Evolutionary conservation across 2,329 filamentous ascomycete species (phyloP).

Genomic region (Xylariaceae sp.): DNA sequence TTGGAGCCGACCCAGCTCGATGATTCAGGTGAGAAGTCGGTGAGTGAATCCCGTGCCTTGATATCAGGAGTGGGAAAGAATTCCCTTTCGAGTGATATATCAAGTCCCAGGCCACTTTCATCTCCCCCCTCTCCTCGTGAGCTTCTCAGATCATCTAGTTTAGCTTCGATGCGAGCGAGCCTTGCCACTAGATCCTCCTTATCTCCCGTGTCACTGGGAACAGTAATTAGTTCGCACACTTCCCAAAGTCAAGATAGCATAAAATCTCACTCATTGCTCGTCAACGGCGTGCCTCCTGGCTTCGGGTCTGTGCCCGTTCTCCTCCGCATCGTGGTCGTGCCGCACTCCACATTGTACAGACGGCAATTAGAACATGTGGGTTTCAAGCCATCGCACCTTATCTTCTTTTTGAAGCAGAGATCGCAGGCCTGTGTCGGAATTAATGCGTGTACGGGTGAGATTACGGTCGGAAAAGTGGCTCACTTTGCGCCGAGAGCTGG

Average conservation of each 20-base stretch:
- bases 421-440: conserved; percentile 30
- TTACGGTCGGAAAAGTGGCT: neutral
- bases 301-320: conserved; percentile 6
- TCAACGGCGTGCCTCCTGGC: no score
- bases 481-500: conserved; percentile 24
- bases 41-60: no score
- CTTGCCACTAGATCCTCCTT: conserved; percentile 17
- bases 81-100: no score
- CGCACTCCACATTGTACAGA: conserved; percentile 37
- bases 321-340: conserved; percentile 26
- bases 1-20: neutral
- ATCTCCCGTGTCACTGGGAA: neutral
- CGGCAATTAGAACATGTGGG: conserved; percentile 40
- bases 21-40: no score
- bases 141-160: conserved; percentile 16
- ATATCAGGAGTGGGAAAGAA: no score
- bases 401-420: conserved; percentile 42
- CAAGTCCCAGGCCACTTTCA: neutral
- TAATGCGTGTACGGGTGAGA: neutral
- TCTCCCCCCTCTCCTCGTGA: neutral
- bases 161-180: conserved; percentile 25
- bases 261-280: no score
- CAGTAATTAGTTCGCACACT: no score
- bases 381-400: conserved; percentile 41
- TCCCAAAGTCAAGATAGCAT: no score